Conservation (phyloP, 306 rosid genomes). For the Argentina anserina region DNA sequence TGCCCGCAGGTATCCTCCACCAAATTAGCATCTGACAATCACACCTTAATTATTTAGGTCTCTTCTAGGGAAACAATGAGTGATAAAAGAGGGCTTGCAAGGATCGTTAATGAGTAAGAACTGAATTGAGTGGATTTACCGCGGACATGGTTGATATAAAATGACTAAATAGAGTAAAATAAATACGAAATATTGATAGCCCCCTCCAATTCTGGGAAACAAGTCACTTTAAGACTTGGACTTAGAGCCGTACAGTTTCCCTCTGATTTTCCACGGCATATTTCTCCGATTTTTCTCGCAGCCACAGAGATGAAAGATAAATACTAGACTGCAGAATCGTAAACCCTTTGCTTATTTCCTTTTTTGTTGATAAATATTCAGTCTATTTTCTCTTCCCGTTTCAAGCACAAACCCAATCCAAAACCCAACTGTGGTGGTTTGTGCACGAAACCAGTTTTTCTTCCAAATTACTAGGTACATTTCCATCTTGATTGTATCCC, state of each 20-base stretch:
- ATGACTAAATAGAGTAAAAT: background rate
- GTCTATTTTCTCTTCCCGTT: conserved; percentile 6
- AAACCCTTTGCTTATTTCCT: background rate
- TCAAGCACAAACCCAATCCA: conserved; percentile 15
- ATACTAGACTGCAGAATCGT: background rate
- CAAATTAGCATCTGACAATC: no score
- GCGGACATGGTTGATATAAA: background rate
- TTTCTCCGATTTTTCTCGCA: background rate
- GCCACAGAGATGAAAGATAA: background rate
- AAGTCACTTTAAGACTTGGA: background rate
- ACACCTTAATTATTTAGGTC: no score
- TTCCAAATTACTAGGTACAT: conserved; percentile 7
- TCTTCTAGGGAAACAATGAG: no score
- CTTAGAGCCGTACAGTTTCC: conserved; percentile 9
- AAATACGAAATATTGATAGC: background rate
- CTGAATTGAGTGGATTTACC: background rate
- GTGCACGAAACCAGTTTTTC: background rate
- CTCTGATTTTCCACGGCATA: conserved; percentile 13
- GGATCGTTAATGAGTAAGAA: background rate
- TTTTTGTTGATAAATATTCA: background rate
- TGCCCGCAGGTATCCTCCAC: no score
- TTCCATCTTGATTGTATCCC: background rate
- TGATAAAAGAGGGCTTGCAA: no score
- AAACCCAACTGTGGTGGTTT: background rate
- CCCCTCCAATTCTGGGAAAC: conserved; percentile 14